A percentile compares a stretch with the other conserved stretches of the same genome.
Evolutionary conservation across 768 basidiomycete species (phyloP).

Genomic region (Pulveroboletus ravenelii): DNA sequence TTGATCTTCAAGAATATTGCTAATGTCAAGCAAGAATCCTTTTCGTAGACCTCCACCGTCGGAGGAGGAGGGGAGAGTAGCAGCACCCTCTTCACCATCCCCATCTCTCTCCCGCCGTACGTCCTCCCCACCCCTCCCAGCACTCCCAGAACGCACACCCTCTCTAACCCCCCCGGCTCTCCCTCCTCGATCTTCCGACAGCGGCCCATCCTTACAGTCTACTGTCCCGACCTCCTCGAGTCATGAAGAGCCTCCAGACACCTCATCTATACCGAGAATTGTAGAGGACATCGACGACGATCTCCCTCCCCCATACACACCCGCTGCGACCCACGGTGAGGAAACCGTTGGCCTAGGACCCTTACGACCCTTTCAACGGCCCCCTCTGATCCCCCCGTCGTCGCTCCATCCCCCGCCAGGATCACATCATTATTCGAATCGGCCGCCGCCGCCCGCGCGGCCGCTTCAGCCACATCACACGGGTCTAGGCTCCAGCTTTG

Average conservation of each 20-base stretch:
- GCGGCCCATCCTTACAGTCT: neutral
- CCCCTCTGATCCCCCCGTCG: conserved; percentile 6
- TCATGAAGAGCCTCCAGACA: neutral
- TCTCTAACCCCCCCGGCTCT: neutral
- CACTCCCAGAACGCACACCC: neutral
- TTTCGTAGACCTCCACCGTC: conserved; percentile 9
- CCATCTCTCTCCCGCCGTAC: conserved; percentile 4
- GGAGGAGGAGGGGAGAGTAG: too few relatives aligned
- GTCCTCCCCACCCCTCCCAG: neutral
- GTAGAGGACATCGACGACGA: conserved; percentile 42
- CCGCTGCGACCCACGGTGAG: conserved; percentile 57
- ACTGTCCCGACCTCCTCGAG: neutral
- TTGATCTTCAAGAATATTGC: neutral
- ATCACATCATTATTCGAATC: neutral
- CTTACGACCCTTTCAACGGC: conserved; percentile 53
- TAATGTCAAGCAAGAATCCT: conserved; percentile 18
- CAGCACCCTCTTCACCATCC: conserved; percentile 1
- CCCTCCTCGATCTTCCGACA: neutral
- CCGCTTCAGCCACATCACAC: neutral
- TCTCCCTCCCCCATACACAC: conserved; percentile 67
- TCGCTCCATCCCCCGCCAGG: neutral
- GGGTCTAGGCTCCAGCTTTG: conserved; percentile 1
- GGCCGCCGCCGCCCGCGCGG: neutral
- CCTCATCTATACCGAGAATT: neutral
- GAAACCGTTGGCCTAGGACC: conserved; percentile 61